phyloP scores from a whole-genome alignment of 139 green algal species.

The Diplosphaera chodatii region DNA sequence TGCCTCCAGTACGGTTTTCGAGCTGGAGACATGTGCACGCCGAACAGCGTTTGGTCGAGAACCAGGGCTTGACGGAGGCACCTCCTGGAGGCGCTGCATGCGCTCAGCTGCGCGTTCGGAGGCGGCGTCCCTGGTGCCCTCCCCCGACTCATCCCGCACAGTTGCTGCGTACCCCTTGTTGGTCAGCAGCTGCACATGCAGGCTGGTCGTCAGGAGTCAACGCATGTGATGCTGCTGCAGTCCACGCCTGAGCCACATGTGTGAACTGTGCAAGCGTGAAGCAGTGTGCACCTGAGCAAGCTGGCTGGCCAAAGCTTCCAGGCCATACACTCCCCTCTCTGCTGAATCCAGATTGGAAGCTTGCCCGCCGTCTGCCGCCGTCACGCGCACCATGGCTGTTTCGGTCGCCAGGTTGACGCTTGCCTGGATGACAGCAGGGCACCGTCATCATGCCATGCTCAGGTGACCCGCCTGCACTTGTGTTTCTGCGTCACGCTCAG shows the following conservation, averaged over 20 bases:
- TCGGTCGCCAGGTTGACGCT: constrained; percentile 88
- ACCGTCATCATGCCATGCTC: too few relatives aligned
- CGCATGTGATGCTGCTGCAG: too few relatives aligned
- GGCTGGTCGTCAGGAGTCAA: too few relatives aligned
- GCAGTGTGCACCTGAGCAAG: constrained; percentile 16
- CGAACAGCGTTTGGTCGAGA: too few relatives aligned
- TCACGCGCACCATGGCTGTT: constrained; percentile 71
- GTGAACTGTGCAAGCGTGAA: too few relatives aligned
- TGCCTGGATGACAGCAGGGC: constrained; percentile 28
- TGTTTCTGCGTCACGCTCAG: too few relatives aligned
- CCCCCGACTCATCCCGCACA: constrained; percentile 4
- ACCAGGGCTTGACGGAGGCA: too few relatives aligned
- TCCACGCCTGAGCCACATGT: too few relatives aligned
- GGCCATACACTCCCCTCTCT: constrained; percentile 4
- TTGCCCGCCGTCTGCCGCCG: constrained; percentile 16
- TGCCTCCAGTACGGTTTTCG: too few relatives aligned
- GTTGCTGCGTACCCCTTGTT: constrained; percentile 18
- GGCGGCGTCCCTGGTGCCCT: background rate
- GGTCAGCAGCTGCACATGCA: constrained; percentile 18
- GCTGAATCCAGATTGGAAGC: background rate
- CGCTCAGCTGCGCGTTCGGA: constrained; percentile 16
- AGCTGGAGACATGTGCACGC: too few relatives aligned
- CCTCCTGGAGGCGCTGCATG: background rate
- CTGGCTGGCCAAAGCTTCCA: background rate
- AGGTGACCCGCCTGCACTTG: too few relatives aligned